Evolutionary conservation across 1,284 basidiomycete species (phyloP), one percentile per base, ranked within the genome.

Genomic region (Bondarzewia mesenterica): DNA sequence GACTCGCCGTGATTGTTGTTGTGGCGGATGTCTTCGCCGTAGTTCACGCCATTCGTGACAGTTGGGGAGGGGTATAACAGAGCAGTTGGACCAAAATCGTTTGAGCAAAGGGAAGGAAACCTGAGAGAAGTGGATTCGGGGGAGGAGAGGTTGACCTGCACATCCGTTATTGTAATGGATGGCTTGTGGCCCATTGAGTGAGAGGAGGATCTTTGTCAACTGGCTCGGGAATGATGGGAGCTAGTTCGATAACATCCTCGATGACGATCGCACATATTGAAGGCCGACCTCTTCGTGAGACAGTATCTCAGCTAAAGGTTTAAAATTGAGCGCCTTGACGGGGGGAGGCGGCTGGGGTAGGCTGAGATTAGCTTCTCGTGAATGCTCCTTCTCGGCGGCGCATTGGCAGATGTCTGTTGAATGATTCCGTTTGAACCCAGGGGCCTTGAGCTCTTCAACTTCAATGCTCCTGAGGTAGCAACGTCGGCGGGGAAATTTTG

Each of bases 391-490:
- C 64, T 89, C 86, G 32, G 70, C 79, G 0, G 87, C 87, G 42
- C 85, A 83, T 62, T 84, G 84, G 37, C 78, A 79, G 52, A 89
- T 76, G 59, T 89, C 85, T 4, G 81, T 77, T 35, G 82, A 84
- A 22, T 75, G 76, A 58, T 80, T 87, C 54, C 76, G 80, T 60
- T 72, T 84, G 65, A 82, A 89, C 59, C 82, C 84, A 49, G 86
- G 87, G 7, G 85, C 86, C 53, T 81, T 77, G 22, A 89, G 80
- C 61, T 87, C 84, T 60, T 85, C n/a, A n/a, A n/a, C n/a, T n/a
- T n/a, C 80, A 61, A 89, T 89, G 62, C 77, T 82, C 68, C 85
- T 88, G 21, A 12, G 38, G 38, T 16, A 20, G 42, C 20, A 46
- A 47, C 22, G 23, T 48, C 35, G 47, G 46, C 46, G 40, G 39